Percentiles rank a stretch among this genome's conserved stretches.
phyloP scores from a whole-genome alignment of 495 filamentous ascomycete species.

The Xylaria curta region DNA sequence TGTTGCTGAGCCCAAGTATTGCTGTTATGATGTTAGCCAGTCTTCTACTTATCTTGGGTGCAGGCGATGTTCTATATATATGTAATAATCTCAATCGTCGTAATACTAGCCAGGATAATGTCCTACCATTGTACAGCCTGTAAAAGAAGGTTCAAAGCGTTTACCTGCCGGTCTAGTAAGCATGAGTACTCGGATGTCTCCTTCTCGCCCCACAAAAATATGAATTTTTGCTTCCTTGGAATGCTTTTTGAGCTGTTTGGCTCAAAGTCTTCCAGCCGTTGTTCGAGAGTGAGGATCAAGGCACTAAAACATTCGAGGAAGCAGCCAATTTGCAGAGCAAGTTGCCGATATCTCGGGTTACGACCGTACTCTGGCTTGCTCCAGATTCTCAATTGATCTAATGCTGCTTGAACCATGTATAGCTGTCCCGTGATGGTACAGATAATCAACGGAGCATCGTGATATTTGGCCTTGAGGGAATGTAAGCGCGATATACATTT shows the following conservation, averaged over 20 bases:
- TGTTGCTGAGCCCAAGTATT: constrained; percentile 19
- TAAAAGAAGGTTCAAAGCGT: constrained; percentile 27
- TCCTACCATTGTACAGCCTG: constrained; percentile 30
- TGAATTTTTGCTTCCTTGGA: constrained; percentile 1
- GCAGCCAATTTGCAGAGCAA: background rate
- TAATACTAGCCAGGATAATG: background rate
- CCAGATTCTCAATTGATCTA: constrained; percentile 12
- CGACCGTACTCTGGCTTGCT: background rate
- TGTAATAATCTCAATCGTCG: background rate
- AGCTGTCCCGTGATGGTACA: constrained; percentile 24
- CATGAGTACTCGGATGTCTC: constrained; percentile 17
- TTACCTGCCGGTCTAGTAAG: constrained; percentile 25
- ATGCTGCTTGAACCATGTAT: constrained; percentile 17
- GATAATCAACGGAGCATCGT: constrained; percentile 16
- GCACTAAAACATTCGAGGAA: background rate
- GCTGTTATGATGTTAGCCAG: constrained; percentile 5
- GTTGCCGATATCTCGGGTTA: constrained; percentile 6
- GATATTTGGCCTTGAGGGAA: constrained; percentile 17
- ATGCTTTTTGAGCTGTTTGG: background rate
- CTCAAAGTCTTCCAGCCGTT: background rate
- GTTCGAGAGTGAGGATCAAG: background rate
- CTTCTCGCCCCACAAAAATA: constrained; percentile 25
- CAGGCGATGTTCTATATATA: background rate
- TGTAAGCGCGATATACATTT: constrained; percentile 21
- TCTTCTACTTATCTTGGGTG: background rate